Evolutionary conservation across 2,329 filamentous ascomycete species (phyloP), one percentile per base, ranked within the genome.

Genomic region (Phialocephala subalpina): DNA sequence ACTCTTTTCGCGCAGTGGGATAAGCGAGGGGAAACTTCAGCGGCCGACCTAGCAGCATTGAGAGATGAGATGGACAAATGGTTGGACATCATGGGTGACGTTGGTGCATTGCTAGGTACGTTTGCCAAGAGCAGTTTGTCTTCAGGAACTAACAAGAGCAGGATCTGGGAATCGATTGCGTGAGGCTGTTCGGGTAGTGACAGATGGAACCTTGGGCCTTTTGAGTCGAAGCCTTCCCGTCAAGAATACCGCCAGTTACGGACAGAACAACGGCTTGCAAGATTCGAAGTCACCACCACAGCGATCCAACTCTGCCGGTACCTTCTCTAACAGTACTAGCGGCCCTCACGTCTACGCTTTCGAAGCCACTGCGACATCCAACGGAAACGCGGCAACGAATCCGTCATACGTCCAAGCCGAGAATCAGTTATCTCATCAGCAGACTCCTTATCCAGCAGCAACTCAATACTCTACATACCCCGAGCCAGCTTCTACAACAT

Each of bases 1-100:
- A 89, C 86, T 16, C 80, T 95, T 0, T 92, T 91, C 56, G 86
- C 87, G 1, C 85, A 89, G 63, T 92, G 88, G 81, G 86, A 93
- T 74, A 85, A 89, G 57, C 83, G 90, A 35, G 86, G 87, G 58
- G 82, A 86, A 11, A 86, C 87, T 12, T 87, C 85, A 0, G 78
- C 82, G 0, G 81, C 82, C 1, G 87, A 92, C 64, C 79, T 94
- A 61, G 80, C 83, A 18, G 78, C 78, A n/a, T 79, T 95, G 58
- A 85, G 84, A 67, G 78, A 81, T 9, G 90, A 94, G 61, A 93
- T 93, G 90, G 83, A 86, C 36, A 78, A 82, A 25, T 94, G 92
- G 89, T 80, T 92, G 57, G 82, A 83, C 38, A 85, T 94, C 49
- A 84, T 95, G 69, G 84, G 84, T 33, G 89, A 92, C 64, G 87